Conservation (phyloP, 176 grass and related monocot species). For the Zoysia japonica region DNA sequence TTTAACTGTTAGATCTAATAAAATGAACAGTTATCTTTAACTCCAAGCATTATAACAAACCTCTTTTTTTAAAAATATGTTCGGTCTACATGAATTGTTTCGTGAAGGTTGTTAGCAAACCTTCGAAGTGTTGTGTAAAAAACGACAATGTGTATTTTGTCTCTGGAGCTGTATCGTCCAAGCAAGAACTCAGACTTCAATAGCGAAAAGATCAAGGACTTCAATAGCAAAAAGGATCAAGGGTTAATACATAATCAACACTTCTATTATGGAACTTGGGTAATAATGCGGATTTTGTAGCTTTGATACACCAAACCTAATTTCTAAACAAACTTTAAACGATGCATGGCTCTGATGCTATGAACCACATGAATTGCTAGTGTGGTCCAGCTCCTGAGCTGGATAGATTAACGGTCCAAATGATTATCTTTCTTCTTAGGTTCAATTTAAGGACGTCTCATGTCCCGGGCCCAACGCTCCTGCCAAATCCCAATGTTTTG, state of each 20-base stretch:
- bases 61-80: not conserved
- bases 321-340: not conserved
- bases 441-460: slow-evolving; percentile 36
- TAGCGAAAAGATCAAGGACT: not conserved
- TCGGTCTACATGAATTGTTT: not conserved
- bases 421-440: slow-evolving; percentile 17
- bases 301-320: not conserved
- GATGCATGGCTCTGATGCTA: not conserved
- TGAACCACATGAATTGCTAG: slow-evolving; percentile 18
- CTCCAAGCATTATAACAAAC: too few relatives aligned
- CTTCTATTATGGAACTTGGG: not conserved
- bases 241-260: not conserved
- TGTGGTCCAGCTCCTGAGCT: not conserved
- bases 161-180: not conserved
- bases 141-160: not conserved
- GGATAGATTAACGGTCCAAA: slow-evolving; percentile 25
- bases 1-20: too few relatives aligned
- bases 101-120: too few relatives aligned
- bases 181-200: not conserved
- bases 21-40: too few relatives aligned
- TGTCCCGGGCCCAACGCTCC: not conserved
- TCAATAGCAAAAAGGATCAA: not conserved
- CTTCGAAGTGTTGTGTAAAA: not conserved
- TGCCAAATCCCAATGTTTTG: not conserved
- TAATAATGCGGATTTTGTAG: not conserved